A percentile compares a stretch with the other conserved stretches of the same genome.
phyloP scores from a whole-genome alignment of 148 eudicot genomes.

The Cornus florida region DNA sequence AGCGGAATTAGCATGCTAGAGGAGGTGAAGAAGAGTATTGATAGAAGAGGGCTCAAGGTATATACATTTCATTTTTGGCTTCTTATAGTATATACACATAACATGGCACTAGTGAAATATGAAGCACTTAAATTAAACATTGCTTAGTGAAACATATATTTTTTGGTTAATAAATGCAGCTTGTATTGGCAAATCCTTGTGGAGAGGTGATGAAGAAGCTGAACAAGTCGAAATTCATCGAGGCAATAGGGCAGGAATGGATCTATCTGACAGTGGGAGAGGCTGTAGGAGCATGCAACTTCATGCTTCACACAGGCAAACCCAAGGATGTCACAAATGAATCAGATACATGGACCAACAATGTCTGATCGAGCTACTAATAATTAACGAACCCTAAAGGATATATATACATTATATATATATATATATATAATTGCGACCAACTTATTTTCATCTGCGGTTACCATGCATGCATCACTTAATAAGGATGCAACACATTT shows the following conservation, averaged over 20 bases:
- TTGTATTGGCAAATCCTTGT: conserved; percentile 79
- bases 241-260: conserved; percentile 76
- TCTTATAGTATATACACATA: no score
- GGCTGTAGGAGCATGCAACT: conserved; percentile 87
- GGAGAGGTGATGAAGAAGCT: conserved; percentile 97
- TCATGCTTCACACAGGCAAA: conserved; percentile 60
- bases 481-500: no score
- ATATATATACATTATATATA: no score
- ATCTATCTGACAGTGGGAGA: conserved; percentile 84
- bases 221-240: conserved; percentile 65
- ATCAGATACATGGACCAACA: conserved; percentile 29
- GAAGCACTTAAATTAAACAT: no score
- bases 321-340: conserved; percentile 31
- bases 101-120: no score
- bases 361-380: conserved; percentile 26
- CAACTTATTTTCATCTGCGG: no score
- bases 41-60: conserved; percentile 83
- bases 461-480: no score
- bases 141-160: no score
- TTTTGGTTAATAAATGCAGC: conserved; percentile 23
- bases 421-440: no score
- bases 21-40: conserved; percentile 71
- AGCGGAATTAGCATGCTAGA: conserved; percentile 93
- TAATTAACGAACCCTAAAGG: no score
- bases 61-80: no score